Base-by-base conservation (phyloP, 176 grass and related monocot species). In the Raddia guianensis region DNA sequence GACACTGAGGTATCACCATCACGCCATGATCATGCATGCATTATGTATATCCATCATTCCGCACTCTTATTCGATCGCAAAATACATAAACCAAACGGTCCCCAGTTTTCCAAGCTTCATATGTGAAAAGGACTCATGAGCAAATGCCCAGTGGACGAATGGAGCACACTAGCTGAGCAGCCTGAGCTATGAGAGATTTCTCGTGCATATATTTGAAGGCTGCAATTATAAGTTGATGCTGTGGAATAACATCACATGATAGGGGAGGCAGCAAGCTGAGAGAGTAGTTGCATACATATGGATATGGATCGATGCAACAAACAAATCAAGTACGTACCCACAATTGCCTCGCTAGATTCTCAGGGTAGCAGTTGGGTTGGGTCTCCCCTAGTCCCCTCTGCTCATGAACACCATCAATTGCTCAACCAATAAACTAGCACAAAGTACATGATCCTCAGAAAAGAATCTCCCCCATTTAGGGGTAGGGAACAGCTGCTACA, bases 181-280 rank as follows among this genome's bases (percentile, higher is more conserved):
- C n/a, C n/a, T n/a, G n/a, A 75, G 70, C 19, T 63, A 60, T 68
- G 70, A 75, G 76, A 75, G 44, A 80, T 75, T 75, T 85, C 64
- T 53, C 49, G 37, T 55, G 82, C 70, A 84, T 84, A 75, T 84
- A 80, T 84, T 82, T 80, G 76, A 63, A 75, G 76, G 77, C 55
- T 80, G 84, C 87, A 84, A 84, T 66, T 78, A 54, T 70, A 64
- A 85, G 76, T 70, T 85, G 82, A 84, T 85, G 48, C 82, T 75
- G 70, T 75, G 70, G 82, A 80, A 85, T 68, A 89, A 75, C 71
- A 63, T 70, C 87, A 65, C 82, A 80, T 84, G 71, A 49, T 65
- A 57, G 70, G 45, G 43, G 76, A 63, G 63, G 9, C 12, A 55
- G 52, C 52, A 18, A 2, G 7, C 69, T 66, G 56, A 72, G 53